phyloP scores from a whole-genome alignment of 1,284 basidiomycete genomes.

The Marasmius sp. region DNA sequence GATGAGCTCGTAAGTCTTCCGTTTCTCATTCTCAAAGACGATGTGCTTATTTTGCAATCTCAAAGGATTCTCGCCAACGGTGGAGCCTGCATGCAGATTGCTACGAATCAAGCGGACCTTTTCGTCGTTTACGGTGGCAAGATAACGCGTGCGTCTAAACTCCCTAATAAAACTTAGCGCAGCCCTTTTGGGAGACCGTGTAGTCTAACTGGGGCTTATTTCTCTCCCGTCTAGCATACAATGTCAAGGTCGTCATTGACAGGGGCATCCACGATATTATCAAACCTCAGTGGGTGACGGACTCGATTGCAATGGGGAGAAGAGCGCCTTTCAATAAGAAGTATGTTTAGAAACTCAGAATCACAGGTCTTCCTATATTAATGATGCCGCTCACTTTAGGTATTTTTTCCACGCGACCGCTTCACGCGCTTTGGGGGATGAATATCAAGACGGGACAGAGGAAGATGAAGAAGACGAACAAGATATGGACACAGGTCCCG shows the following conservation, averaged over 20 bases:
- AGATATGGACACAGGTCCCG: conserved; percentile 12
- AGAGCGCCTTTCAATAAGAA: conserved; percentile 64
- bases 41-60: background rate
- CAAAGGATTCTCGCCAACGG: conserved; percentile 77
- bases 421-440: conserved; percentile 37
- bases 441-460: conserved; percentile 40
- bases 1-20: conserved; percentile 54
- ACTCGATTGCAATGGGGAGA: conserved; percentile 64
- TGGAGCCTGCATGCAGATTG: conserved; percentile 70
- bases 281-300: conserved; percentile 77
- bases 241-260: conserved; percentile 63
- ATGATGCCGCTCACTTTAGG: conserved; percentile 32
- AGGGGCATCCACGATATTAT: conserved; percentile 71
- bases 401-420: conserved; percentile 75
- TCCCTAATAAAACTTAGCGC: background rate
- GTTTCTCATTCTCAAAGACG: background rate
- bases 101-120: conserved; percentile 45
- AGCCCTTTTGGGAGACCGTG: background rate
- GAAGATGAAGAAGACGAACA: conserved; percentile 23
- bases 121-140: conserved; percentile 67
- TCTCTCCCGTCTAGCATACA: conserved; percentile 49
- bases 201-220: background rate
- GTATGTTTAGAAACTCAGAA: conserved; percentile 36
- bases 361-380: background rate
- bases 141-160: conserved; percentile 50